Evolutionary conservation across 208 protist species (phyloP).

Genomic region (Leptomonas pyrrhocoris): DNA sequence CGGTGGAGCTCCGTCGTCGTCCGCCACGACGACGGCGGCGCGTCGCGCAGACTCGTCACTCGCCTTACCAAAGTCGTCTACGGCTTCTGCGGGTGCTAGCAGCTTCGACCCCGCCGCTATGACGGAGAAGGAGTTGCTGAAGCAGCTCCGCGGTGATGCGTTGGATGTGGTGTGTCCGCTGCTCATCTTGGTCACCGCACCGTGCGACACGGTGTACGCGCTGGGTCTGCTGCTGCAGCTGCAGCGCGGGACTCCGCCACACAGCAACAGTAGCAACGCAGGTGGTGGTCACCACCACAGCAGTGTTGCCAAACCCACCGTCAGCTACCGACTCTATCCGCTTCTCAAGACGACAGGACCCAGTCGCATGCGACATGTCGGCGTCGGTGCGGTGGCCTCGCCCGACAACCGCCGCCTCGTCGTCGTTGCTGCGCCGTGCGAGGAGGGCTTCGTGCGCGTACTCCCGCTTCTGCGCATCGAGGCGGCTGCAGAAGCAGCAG

Average conservation of each 20-base stretch:
- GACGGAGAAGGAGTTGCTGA: constrained; percentile 23
- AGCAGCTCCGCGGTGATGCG: constrained; percentile 30
- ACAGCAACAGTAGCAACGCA: neutral
- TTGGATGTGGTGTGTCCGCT: constrained; percentile 37
- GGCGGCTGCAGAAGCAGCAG: neutral
- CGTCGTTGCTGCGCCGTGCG: constrained; percentile 52
- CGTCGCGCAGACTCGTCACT: neutral
- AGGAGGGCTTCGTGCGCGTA: constrained; percentile 69
- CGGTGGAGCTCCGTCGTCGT: neutral
- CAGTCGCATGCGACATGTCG: constrained; percentile 56
- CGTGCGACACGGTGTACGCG: constrained; percentile 38
- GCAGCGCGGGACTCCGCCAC: neutral
- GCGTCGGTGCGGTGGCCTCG: constrained; percentile 46
- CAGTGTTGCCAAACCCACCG: constrained; percentile 1
- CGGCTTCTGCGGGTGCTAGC: neutral
- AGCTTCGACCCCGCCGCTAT: neutral
- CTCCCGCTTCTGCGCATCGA: constrained; percentile 16
- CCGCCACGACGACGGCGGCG: neutral
- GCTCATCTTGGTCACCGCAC: constrained; percentile 27
- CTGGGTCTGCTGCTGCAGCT: constrained; percentile 37
- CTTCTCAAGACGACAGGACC: constrained; percentile 43
- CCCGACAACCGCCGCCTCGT: constrained; percentile 46
- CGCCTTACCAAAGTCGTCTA: neutral
- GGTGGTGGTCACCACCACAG: neutral
- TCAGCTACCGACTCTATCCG: constrained; percentile 41